A percentile compares a stretch with the other conserved stretches of the same genome.
Evolutionary conservation across 495 filamentous ascomycete genomes (phyloP).

Genomic region (Umbilicaria muhlenbergii): DNA sequence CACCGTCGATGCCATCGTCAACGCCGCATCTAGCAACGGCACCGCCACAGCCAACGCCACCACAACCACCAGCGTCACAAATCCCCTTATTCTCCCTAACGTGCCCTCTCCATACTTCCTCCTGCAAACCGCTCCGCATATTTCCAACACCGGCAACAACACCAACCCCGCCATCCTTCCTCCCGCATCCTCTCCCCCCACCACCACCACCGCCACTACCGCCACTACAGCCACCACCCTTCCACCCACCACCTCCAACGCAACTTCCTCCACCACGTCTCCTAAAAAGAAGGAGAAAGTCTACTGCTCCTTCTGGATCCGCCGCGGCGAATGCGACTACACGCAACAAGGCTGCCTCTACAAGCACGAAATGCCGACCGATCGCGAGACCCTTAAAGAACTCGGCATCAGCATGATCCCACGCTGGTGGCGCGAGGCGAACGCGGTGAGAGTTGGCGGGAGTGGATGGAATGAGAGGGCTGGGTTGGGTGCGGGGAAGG

Average conservation of each 20-base stretch:
- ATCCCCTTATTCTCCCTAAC: neutral
- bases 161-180: neutral
- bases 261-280: neutral
- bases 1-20: neutral
- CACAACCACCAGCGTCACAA: neutral
- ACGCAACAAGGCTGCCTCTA: constrained; percentile 71
- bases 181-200: neutral
- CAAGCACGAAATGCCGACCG: constrained; percentile 73
- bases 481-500: too few species aligned
- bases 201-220: neutral
- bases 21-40: neutral
- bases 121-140: constrained; percentile 4
- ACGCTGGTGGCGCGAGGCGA: constrained; percentile 34
- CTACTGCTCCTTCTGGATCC: constrained; percentile 80
- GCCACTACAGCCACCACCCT: neutral
- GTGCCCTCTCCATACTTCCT: neutral
- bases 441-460: neutral
- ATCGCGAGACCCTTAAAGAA: constrained; percentile 36
- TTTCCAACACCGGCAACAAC: constrained; percentile 4
- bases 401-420: constrained; percentile 46
- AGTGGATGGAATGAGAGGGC: too few species aligned
- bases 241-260: neutral
- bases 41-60: neutral
- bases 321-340: constrained; percentile 70
- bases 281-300: constrained; percentile 34